phyloP scores from a whole-genome alignment of 2,329 filamentous ascomycete species.

The Rosellinia necatrix region DNA sequence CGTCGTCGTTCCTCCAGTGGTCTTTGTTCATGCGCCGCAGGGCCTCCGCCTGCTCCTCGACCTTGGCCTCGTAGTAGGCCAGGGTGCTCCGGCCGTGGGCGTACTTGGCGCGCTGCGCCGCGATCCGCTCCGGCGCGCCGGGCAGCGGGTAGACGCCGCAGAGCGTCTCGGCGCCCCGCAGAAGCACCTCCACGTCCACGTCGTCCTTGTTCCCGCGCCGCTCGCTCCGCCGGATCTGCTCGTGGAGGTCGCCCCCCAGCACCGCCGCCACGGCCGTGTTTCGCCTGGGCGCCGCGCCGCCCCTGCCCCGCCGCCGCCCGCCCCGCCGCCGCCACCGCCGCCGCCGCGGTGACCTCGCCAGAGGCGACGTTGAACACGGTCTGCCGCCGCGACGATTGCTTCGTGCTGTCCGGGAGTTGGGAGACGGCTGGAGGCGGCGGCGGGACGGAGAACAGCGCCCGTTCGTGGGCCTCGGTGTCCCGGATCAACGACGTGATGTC shows the following conservation, averaged over 20 bases:
- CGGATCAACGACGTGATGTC: conserved; percentile 95
- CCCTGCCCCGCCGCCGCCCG: conserved; percentile 75
- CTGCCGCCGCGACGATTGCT: conserved; percentile 57
- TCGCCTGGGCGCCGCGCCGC: conserved; percentile 60
- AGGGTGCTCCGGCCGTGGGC: conserved; percentile 74
- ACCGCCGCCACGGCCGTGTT: conserved; percentile 90
- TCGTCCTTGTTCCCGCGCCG: conserved; percentile 64
- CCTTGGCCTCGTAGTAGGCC: conserved; percentile 78
- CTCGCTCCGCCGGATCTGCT: conserved; percentile 69
- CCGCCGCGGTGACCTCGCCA: conserved; percentile 63
- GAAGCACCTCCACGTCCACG: conserved; percentile 82
- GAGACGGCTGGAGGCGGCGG: conserved; percentile 57
- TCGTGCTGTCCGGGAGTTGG: conserved; percentile 51
- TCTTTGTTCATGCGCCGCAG: conserved; percentile 74
- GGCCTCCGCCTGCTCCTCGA: conserved; percentile 75
- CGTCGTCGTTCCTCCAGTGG: conserved; percentile 59
- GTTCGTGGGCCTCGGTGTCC: conserved; percentile 92
- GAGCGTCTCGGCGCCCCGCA: conserved; percentile 87
- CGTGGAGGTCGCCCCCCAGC: conserved; percentile 83
- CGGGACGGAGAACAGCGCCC: conserved; percentile 91
- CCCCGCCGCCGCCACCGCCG: conserved; percentile 82
- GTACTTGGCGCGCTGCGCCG: conserved; percentile 71
- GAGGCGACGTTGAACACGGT: conserved; percentile 70
- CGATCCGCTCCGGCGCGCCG: conserved; percentile 78
- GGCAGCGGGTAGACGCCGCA: conserved; percentile 84